Conservation (phyloP, 192 early-diverging fungal species). For the Cetraspora pellucida region DNA sequence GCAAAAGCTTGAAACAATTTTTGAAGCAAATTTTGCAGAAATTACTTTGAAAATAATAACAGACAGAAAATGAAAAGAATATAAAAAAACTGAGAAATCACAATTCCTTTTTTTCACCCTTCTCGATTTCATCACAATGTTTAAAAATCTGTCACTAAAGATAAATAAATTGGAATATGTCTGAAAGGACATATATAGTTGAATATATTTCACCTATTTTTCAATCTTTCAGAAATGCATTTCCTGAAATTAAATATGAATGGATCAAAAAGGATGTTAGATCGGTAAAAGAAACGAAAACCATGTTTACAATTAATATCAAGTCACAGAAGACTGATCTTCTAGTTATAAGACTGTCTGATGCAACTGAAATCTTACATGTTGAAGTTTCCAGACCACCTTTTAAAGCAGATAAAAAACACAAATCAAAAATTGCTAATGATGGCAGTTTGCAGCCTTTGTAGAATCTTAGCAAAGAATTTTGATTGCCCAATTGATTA, state of each 20-base stretch:
- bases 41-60: constrained; percentile 7
- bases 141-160: background rate
- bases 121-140: background rate
- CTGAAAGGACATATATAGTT: constrained; percentile 2
- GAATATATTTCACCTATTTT: constrained; percentile 3
- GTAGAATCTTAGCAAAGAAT: constrained; percentile 2
- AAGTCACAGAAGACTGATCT: background rate
- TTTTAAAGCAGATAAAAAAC: background rate
- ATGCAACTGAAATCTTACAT: background rate
- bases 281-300: background rate
- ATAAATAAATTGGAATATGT: background rate
- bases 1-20: constrained; percentile 2
- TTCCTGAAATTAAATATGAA: constrained; percentile 11
- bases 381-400: constrained; percentile 10
- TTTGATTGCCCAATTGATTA: constrained; percentile 1
- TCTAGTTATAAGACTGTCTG: constrained; percentile 3
- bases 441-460: constrained; percentile 23
- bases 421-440: constrained; percentile 29
- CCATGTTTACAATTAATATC: background rate
- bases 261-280: constrained; percentile 20
- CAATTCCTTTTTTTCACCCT: constrained; percentile 14
- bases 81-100: background rate
- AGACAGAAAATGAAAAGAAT: background rate
- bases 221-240: constrained; percentile 11
- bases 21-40: constrained; percentile 4